Percentiles rank a stretch among this genome's conserved stretches.
Conservation (phyloP, 2,329 filamentous ascomycete genomes). For the Diaporthe humulicola region DNA sequence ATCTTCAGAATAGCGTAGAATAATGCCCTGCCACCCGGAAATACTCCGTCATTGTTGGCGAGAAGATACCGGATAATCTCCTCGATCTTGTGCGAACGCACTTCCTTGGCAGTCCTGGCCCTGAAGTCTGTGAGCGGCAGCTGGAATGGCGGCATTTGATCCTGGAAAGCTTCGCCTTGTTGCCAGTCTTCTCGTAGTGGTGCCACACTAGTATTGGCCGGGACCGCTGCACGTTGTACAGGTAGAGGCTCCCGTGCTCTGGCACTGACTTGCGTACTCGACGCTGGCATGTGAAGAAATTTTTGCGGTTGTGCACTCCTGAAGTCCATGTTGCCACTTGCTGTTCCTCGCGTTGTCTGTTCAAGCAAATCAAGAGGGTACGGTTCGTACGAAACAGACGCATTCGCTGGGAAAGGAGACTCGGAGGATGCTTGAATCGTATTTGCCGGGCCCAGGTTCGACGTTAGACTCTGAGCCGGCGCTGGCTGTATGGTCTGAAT, state of each 20-base stretch:
- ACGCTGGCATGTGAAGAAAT: background rate
- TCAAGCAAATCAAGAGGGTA: conserved; percentile 36
- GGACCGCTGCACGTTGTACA: background rate
- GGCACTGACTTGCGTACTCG: background rate
- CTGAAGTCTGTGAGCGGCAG: conserved; percentile 42
- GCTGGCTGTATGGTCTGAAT: background rate
- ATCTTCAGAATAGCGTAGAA: conserved; percentile 61
- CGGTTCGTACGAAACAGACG: background rate
- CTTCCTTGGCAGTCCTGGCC: conserved; percentile 23
- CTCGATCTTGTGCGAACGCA: conserved; percentile 50
- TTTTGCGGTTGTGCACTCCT: background rate
- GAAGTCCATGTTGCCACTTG: background rate
- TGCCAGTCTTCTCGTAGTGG: background rate
- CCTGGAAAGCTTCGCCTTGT: background rate
- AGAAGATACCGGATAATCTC: conserved; percentile 59
- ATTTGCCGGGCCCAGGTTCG: background rate
- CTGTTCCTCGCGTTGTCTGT: background rate
- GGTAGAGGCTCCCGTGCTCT: background rate
- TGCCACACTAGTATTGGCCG: background rate
- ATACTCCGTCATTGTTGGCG: conserved; percentile 58
- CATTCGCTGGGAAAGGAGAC: background rate
- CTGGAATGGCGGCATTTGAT: conserved; percentile 27
- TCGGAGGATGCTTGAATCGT: background rate
- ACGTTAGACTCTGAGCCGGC: background rate
- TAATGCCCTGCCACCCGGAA: conserved; percentile 64